Conservation (phyloP, 768 basidiomycete genomes). For the Mycena rosella region DNA sequence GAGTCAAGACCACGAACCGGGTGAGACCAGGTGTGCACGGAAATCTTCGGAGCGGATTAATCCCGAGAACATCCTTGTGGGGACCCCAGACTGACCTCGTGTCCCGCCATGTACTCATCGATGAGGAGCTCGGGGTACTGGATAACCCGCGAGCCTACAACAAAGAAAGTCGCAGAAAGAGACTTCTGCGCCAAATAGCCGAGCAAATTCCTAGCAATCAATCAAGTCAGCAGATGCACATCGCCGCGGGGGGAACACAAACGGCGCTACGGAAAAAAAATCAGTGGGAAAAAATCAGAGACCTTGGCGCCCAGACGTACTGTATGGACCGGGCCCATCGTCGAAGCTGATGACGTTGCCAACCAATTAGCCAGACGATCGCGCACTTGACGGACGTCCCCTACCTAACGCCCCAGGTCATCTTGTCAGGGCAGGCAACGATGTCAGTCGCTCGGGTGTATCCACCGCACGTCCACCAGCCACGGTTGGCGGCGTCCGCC, state of each 20-base stretch:
- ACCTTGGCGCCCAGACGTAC: constrained; percentile 40
- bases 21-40: constrained; percentile 95
- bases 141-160: constrained; percentile 87
- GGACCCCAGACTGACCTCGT: constrained; percentile 88
- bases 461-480: constrained; percentile 95
- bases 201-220: constrained; percentile 67
- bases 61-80: no score
- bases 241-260: constrained; percentile 8
- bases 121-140: constrained; percentile 81
- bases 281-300: constrained; percentile 11
- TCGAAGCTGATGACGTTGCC: constrained; percentile 67
- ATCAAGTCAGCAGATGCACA: not conserved
- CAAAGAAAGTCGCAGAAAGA: constrained; percentile 90
- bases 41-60: no score
- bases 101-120: constrained; percentile 83
- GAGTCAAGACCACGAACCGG: constrained; percentile 48
- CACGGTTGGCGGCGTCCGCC: constrained; percentile 68
- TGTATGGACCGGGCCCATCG: constrained; percentile 90
- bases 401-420: constrained; percentile 76
- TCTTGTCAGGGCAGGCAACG: constrained; percentile 72
- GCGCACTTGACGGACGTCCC: constrained; percentile 44
- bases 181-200: constrained; percentile 75
- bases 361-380: constrained; percentile 20
- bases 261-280: constrained; percentile 40
- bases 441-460: constrained; percentile 73